Evolutionary conservation across 1,139 yeast genomes (phyloP).

Genomic region (Pichia inconspicua): DNA sequence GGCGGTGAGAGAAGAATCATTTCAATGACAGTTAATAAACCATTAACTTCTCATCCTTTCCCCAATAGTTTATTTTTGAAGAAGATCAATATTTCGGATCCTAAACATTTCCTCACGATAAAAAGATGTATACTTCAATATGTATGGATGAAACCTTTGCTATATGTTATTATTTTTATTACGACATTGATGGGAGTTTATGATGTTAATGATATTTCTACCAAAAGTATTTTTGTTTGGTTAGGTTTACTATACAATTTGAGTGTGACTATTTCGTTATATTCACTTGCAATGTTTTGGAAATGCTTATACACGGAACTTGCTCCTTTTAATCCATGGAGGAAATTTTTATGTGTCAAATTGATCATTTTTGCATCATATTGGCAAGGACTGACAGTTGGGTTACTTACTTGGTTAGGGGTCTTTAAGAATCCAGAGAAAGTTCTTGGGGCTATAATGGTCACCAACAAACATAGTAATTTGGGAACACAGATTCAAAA

Average conservation of each 20-base stretch:
- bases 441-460: constrained; percentile 25
- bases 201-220: constrained; percentile 43
- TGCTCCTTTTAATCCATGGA: constrained; percentile 77
- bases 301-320: constrained; percentile 72
- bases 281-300: constrained; percentile 89
- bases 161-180: constrained; percentile 51
- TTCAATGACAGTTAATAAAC: constrained; percentile 59
- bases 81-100: constrained; percentile 78
- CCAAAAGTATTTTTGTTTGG: constrained; percentile 54
- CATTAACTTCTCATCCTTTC: constrained; percentile 69
- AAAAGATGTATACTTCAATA: constrained; percentile 88
- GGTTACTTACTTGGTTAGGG: constrained; percentile 51
- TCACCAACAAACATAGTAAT: constrained; percentile 27
- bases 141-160: constrained; percentile 87
- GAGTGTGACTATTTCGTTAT: constrained; percentile 74
- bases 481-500: constrained; percentile 42
- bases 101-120: constrained; percentile 63
- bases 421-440: constrained; percentile 34
- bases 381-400: constrained; percentile 84
- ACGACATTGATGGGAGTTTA: constrained; percentile 45
- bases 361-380: constrained; percentile 90
- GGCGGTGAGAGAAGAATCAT: constrained; percentile 91
- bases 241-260: constrained; percentile 63
- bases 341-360: constrained; percentile 88
- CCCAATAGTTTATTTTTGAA: constrained; percentile 42